phyloP scores from a whole-genome alignment of 2,329 filamentous ascomycete species.

The Raffaelea arxii region DNA sequence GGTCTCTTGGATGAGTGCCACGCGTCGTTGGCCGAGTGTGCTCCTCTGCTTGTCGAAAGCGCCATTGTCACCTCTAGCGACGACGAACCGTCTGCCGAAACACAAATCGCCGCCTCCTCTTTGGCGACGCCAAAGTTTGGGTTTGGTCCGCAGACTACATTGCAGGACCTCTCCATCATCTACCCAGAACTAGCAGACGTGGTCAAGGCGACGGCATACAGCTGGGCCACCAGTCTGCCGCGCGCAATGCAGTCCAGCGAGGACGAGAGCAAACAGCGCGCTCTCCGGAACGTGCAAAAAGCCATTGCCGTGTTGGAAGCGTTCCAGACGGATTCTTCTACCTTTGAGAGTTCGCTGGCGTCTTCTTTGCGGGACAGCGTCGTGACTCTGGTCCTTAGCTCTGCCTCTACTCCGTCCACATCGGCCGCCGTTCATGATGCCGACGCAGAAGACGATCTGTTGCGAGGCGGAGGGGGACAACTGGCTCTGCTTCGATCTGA shows the following conservation, averaged over 20 bases:
- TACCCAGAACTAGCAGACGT: slow-evolving; percentile 44
- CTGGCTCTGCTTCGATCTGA: slow-evolving; percentile 19
- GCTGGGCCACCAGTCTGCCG: slow-evolving; percentile 73
- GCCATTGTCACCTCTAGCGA: slow-evolving; percentile 57
- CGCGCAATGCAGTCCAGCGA: slow-evolving; percentile 77
- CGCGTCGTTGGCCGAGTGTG: slow-evolving; percentile 58
- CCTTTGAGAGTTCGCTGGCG: slow-evolving; percentile 58
- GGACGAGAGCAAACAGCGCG: slow-evolving; percentile 62
- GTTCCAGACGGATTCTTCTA: slow-evolving; percentile 53
- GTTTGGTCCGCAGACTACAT: slow-evolving; percentile 16
- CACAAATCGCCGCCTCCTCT: slow-evolving; percentile 29
- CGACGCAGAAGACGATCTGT: slow-evolving; percentile 14
- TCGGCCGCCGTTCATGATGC: slow-evolving; percentile 19
- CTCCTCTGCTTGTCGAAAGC: slow-evolving; percentile 68
- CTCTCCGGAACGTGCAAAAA: slow-evolving; percentile 67
- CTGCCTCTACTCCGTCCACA: slow-evolving; percentile 20
- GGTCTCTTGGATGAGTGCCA: slow-evolving; percentile 71
- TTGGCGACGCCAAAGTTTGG: slow-evolving; percentile 1
- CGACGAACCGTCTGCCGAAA: slow-evolving; percentile 29
- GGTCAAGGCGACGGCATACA: slow-evolving; percentile 61
- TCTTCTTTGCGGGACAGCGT: slow-evolving; percentile 68
- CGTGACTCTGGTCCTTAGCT: slow-evolving; percentile 28
- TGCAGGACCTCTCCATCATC: slow-evolving; percentile 44
- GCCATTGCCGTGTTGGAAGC: slow-evolving; percentile 57
- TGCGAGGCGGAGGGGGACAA: slow-evolving; percentile 8